Evolutionary conservation across 2,329 filamentous ascomycete species (phyloP), one percentile per base, ranked within the genome.

Genomic region (Nectriaceae sp.): DNA sequence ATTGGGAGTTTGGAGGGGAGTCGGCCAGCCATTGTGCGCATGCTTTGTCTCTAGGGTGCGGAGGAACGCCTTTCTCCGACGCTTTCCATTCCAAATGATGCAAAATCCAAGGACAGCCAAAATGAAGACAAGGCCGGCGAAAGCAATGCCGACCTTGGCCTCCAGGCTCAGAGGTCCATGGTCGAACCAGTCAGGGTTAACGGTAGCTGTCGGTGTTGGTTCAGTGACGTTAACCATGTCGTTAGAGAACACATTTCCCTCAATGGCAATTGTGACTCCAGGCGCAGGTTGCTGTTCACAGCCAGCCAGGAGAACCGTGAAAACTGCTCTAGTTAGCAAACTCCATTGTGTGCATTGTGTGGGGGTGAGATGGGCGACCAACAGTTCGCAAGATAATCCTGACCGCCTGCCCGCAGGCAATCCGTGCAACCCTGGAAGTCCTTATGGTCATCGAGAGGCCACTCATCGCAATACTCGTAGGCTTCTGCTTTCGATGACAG

Each of bases 111-210:
- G 54, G 1, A 78, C 11, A 6, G 69, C 62, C 3, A 86, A 69
- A 4, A 83, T 15, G 0, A 79, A 44, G 5, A 74, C 69, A 0
- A 85, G 54, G 0, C 70, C 75, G 4, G 75, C 82, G 19, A 80
- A 70, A 13, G 75, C 79, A 43, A 86, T 79, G 52, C 82, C 83
- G 1, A 84, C 80, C 46, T 82, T 80, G 11, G 73, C 78, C 4
- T 76, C 79, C 2, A 84, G 68, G 2, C 67, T 74, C 6, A 86
- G 62, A 0, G 78, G 71, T 0, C 77, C 75, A 0, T 69, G 49
- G 3, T 71, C 67, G 26, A 70, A 63, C 60, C 75, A 73, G 22
- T 71, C 64, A 0, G 71, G 67, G 35, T 71, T 52, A n/a, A 75
- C 64, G 0, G 68, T 66, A 6, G 71, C 66, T 0, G 68, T 67